Conservation (phyloP, 2,329 filamentous ascomycete genomes). For the Elsinoe necatrix region DNA sequence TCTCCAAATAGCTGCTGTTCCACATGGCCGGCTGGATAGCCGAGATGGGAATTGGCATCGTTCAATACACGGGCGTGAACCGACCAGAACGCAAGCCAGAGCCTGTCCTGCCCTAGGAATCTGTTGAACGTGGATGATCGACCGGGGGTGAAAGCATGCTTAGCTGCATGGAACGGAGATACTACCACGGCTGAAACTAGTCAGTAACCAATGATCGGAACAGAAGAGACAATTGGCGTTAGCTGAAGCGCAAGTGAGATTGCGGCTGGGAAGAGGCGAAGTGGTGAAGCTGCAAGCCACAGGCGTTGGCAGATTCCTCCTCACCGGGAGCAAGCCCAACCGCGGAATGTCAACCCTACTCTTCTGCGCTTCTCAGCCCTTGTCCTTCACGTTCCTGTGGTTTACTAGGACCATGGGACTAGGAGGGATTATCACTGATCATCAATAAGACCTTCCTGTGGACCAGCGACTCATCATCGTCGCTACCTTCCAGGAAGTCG, state of each 20-base stretch:
- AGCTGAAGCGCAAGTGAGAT: background rate
- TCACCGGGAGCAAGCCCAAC: too few species aligned
- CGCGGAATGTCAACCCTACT: too few species aligned
- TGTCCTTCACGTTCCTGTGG: too few species aligned
- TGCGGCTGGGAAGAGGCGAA: background rate
- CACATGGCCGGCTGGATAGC: background rate
- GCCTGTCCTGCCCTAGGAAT: background rate
- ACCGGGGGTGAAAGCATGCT: background rate
- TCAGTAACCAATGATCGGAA: background rate
- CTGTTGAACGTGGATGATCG: too few species aligned
- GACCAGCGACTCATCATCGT: too few species aligned
- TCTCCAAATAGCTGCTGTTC: background rate
- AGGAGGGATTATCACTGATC: too few species aligned
- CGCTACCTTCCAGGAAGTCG: too few species aligned
- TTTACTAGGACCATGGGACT: too few species aligned
- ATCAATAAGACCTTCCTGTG: too few species aligned
- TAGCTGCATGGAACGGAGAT: background rate
- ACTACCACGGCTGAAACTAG: background rate
- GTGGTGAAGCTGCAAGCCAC: background rate
- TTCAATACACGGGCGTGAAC: background rate
- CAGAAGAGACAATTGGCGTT: too few species aligned
- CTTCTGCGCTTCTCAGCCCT: too few species aligned
- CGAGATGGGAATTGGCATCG: background rate
- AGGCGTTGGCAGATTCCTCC: background rate
- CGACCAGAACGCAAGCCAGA: background rate